phyloP scores from a whole-genome alignment of 805 yeast genomes.

The Monosporozyma aerobia region DNA sequence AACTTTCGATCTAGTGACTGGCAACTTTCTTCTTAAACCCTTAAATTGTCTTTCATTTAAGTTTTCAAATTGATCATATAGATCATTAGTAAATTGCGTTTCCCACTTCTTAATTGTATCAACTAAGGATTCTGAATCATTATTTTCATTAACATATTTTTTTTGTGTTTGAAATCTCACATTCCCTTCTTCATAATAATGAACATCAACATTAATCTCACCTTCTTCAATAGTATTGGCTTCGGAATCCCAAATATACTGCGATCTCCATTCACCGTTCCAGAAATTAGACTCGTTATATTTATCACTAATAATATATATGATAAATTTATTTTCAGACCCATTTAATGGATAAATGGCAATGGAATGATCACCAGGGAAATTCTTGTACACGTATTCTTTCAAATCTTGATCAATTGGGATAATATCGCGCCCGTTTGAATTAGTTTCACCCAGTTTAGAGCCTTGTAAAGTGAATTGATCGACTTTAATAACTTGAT shows the following conservation, averaged over 20 bases:
- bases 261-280: constrained; percentile 82
- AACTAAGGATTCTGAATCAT: constrained; percentile 31
- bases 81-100: constrained; percentile 44
- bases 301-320: constrained; percentile 63
- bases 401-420: constrained; percentile 11
- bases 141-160: constrained; percentile 15
- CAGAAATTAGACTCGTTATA: constrained; percentile 70
- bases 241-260: constrained; percentile 38
- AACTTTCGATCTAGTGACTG: constrained; percentile 82
- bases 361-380: constrained; percentile 44
- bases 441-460: constrained; percentile 34
- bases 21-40: constrained; percentile 78
- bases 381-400: constrained; percentile 54
- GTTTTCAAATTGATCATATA: constrained; percentile 55
- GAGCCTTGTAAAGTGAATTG: constrained; percentile 39
- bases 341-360: constrained; percentile 35
- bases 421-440: neutral
- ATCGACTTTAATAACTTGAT: constrained; percentile 48
- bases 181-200: constrained; percentile 93
- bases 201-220: constrained; percentile 59
- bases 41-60: constrained; percentile 79
- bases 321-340: constrained; percentile 20
- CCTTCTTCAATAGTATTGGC: constrained; percentile 38
- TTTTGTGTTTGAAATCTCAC: constrained; percentile 58
- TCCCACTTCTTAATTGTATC: constrained; percentile 42